phyloP scores from a whole-genome alignment of 225 moss, liverwort and hornwort genomes.

The Pseudisothecium myosuroides region DNA sequence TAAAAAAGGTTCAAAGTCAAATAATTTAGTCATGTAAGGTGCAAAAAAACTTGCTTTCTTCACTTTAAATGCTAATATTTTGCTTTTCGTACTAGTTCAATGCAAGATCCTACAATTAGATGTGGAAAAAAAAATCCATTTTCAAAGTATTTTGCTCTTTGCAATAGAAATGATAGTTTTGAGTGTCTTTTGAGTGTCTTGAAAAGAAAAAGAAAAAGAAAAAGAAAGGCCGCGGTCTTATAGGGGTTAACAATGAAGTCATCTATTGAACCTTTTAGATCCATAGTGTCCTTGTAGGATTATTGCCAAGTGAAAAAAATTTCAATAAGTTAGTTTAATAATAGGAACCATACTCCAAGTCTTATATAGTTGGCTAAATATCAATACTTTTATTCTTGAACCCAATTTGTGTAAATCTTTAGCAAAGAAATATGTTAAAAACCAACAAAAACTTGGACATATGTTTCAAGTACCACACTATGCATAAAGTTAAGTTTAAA shows the following conservation, averaged over 20 bases:
- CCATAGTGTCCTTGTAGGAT: too few relatives aligned
- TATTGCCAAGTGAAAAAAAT: too few relatives aligned
- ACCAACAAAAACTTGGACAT: too few relatives aligned
- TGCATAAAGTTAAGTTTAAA: too few relatives aligned
- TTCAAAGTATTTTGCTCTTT: too few relatives aligned
- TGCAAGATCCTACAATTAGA: fast-evolving
- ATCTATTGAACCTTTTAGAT: neutral
- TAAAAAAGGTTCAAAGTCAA: neutral
- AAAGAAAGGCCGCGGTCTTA: fast-evolving
- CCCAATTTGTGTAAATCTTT: neutral
- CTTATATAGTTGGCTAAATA: neutral
- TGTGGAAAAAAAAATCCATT: neutral
- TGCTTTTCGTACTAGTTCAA: neutral
- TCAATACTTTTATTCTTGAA: neutral
- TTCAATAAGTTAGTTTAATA: too few relatives aligned
- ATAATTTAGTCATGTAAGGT: neutral
- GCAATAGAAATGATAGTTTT: too few relatives aligned
- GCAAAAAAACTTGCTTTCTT: neutral
- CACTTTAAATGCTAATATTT: neutral
- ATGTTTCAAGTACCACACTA: too few relatives aligned
- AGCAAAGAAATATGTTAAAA: neutral
- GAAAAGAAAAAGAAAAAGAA: too few relatives aligned
- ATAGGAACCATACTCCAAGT: neutral
- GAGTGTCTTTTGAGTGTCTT: too few relatives aligned
- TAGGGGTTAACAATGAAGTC: fast-evolving